Percentiles rank a stretch among this genome's conserved stretches.
Evolutionary conservation across 495 filamentous ascomycete genomes (phyloP).

Genomic region (Penicillium coprophilum): DNA sequence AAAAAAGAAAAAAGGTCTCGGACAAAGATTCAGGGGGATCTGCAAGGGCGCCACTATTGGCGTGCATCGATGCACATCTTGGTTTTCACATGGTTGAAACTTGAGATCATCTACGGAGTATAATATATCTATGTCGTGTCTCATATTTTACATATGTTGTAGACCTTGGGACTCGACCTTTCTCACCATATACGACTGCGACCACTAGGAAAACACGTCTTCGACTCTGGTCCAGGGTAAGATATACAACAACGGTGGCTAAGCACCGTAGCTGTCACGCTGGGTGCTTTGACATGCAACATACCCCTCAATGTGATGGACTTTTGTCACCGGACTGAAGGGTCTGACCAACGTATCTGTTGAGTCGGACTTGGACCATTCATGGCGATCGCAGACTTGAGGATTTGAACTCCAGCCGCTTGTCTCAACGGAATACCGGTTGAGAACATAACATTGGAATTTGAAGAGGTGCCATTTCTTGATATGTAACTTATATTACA

Average conservation of each 20-base stretch:
- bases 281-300: slow-evolving; percentile 8
- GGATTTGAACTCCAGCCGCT: too few relatives aligned
- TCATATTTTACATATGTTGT: too few relatives aligned
- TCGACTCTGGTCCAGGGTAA: background rate
- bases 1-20: slow-evolving; percentile 1
- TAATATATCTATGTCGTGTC: background rate
- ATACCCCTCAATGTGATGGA: slow-evolving; percentile 7
- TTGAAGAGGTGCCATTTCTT: too few relatives aligned
- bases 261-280: slow-evolving; percentile 8
- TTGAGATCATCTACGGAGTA: background rate
- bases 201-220: background rate
- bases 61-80: slow-evolving; percentile 6
- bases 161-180: background rate
- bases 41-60: slow-evolving; percentile 19
- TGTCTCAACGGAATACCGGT: too few relatives aligned
- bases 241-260: background rate
- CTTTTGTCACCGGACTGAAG: slow-evolving; percentile 1
- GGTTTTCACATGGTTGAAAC: background rate
- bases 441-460: too few relatives aligned
- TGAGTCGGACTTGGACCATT: too few relatives aligned
- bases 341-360: slow-evolving; percentile 6
- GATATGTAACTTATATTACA: too few relatives aligned
- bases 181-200: background rate
- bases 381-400: too few relatives aligned
- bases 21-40: slow-evolving; percentile 18